Evolutionary conservation across 495 filamentous ascomycete species (phyloP).

Genomic region (Amorphotheca resinae): DNA sequence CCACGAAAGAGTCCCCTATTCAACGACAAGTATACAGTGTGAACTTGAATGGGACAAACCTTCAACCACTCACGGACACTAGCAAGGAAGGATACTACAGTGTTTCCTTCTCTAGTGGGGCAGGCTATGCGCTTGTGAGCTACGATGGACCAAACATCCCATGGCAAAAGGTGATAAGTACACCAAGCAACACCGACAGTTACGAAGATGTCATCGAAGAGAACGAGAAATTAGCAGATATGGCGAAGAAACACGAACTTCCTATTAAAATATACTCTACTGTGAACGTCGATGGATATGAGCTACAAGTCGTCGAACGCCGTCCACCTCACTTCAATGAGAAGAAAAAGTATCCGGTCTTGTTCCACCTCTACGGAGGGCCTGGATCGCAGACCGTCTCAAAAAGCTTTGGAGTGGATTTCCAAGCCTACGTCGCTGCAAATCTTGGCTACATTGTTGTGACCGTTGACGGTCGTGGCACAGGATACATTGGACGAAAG

Average conservation of each 20-base stretch:
- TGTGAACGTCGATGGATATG: slow-evolving; percentile 64
- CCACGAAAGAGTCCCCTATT: slow-evolving; percentile 75
- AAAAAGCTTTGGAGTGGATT: slow-evolving; percentile 75
- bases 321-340: slow-evolving; percentile 83
- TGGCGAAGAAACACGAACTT: slow-evolving; percentile 64
- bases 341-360: slow-evolving; percentile 77
- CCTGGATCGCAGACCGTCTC: slow-evolving; percentile 79
- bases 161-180: slow-evolving; percentile 85
- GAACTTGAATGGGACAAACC: slow-evolving; percentile 59
- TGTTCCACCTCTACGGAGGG: slow-evolving; percentile 88
- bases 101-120: slow-evolving; percentile 71
- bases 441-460: slow-evolving; percentile 88
- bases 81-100: slow-evolving; percentile 70
- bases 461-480: slow-evolving; percentile 87
- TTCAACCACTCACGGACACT: slow-evolving; percentile 61
- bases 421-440: slow-evolving; percentile 80
- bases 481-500: slow-evolving; percentile 78
- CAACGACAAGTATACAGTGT: slow-evolving; percentile 88
- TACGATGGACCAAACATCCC: slow-evolving; percentile 81
- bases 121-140: slow-evolving; percentile 68
- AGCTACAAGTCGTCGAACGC: slow-evolving; percentile 78
- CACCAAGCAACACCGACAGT: slow-evolving; percentile 48
- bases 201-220: slow-evolving; percentile 65
- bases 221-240: slow-evolving; percentile 54
- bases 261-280: slow-evolving; percentile 79